A percentile compares a stretch with the other conserved stretches of the same genome.
Conservation (phyloP, 2,329 filamentous ascomycete species). For the Passalora sequoiae region DNA sequence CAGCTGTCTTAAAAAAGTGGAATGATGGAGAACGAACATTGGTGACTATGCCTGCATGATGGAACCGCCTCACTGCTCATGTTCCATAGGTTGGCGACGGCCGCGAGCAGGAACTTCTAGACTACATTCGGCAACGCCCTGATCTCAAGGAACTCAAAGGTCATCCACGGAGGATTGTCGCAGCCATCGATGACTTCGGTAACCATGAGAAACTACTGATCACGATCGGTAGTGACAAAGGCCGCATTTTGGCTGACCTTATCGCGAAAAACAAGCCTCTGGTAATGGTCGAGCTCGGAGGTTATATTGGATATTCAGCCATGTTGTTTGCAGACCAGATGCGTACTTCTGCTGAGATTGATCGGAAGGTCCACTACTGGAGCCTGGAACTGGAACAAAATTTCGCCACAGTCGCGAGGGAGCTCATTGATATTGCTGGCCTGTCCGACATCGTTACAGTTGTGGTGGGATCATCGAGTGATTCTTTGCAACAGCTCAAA, state of each 20-base stretch:
- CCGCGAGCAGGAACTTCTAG: conserved; percentile 13
- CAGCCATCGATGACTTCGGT: conserved; percentile 33
- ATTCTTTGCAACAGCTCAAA: conserved; percentile 30
- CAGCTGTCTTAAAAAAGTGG: conserved; percentile 2
- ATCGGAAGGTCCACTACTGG: conserved; percentile 31
- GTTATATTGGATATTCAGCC: conserved; percentile 36
- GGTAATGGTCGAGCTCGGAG: conserved; percentile 35
- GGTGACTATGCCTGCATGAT: not conserved
- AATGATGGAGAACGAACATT: conserved; percentile 3
- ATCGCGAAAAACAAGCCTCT: conserved; percentile 24
- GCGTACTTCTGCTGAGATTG: conserved; percentile 1
- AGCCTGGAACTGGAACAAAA: conserved; percentile 35
- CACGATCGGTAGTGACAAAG: conserved; percentile 31
- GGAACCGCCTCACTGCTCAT: not conserved
- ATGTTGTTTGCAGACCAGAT: conserved; percentile 28
- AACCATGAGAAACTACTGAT: conserved; percentile 28
- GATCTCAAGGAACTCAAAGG: conserved; percentile 6
- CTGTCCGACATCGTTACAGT: conserved; percentile 31
- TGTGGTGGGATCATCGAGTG: conserved; percentile 28
- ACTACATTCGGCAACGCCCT: conserved; percentile 4
- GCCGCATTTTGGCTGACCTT: conserved; percentile 23
- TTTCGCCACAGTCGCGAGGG: conserved; percentile 31
- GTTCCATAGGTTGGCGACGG: conserved; percentile 11
- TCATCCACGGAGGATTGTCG: conserved; percentile 29
- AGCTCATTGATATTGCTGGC: conserved; percentile 34